Evolutionary conservation across 73 alveolate genomes (phyloP).

Genomic region (Paramecium biaurelia): DNA sequence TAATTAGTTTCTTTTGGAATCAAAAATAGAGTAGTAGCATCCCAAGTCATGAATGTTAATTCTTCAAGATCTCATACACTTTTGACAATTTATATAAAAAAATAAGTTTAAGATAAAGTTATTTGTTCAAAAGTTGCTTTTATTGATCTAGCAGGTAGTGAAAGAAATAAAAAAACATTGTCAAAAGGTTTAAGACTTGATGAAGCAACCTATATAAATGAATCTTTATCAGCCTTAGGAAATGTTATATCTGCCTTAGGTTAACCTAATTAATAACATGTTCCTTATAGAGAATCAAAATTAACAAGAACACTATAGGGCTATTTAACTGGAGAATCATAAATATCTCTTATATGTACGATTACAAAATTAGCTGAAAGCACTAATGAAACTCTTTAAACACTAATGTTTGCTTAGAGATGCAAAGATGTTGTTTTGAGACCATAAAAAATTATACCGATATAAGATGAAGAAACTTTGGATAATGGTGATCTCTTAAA

Average conservation of each 20-base stretch:
- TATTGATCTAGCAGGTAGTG: slow-evolving; percentile 95
- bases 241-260: slow-evolving; percentile 95
- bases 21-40: slow-evolving; percentile 45
- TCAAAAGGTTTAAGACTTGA: slow-evolving; percentile 94
- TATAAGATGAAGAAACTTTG: not conserved
- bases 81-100: slow-evolving; percentile 36
- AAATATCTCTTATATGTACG: slow-evolving; percentile 74
- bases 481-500: not conserved
- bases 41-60: slow-evolving; percentile 17
- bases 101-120: not conserved
- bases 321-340: slow-evolving; percentile 93
- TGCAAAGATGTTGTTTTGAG: slow-evolving; percentile 3
- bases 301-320: slow-evolving; percentile 94
- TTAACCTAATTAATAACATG: slow-evolving; percentile 76
- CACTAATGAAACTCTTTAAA: not conserved
- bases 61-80: slow-evolving; percentile 64
- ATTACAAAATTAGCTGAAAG: slow-evolving; percentile 15
- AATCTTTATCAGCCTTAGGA: slow-evolving; percentile 96
- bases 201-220: slow-evolving; percentile 98
- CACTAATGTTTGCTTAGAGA: slow-evolving; percentile 48
- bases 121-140: slow-evolving; percentile 55
- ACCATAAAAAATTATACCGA: not conserved
- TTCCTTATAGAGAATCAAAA: slow-evolving; percentile 96
- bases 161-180: slow-evolving; percentile 92
- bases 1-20: slow-evolving; percentile 25